A percentile compares a stretch with the other conserved stretches of the same genome.
These are phyloP conservation scores for Albophoma yamanashiensis DNA, from an alignment of 2,329 filamentous ascomycete species.

Conservation along the genomic window DNA sequence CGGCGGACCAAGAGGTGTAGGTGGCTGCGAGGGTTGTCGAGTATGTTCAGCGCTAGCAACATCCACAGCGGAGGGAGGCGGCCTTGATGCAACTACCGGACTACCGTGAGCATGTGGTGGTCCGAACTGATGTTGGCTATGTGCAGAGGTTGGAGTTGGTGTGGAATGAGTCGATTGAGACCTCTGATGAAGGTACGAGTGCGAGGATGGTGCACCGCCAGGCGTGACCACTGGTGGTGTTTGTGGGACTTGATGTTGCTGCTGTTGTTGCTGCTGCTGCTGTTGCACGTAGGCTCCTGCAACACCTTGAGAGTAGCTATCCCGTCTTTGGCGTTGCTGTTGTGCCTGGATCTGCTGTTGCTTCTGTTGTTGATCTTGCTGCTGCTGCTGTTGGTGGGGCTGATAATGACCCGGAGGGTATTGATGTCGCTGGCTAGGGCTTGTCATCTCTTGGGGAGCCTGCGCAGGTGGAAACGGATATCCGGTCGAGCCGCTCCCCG, in stretches of 20 bases:
- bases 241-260: slow-evolving; percentile 27
- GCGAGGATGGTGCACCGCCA: slow-evolving; percentile 17
- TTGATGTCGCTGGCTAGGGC: slow-evolving; percentile 41
- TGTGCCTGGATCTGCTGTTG: slow-evolving; percentile 23
- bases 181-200: slow-evolving; percentile 32
- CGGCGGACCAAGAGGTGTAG: slow-evolving; percentile 42
- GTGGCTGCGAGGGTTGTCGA: slow-evolving; percentile 42
- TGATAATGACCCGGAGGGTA: slow-evolving; percentile 33
- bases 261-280: slow-evolving; percentile 16
- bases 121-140: slow-evolving; percentile 45
- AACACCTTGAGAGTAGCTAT: slow-evolving; percentile 33
- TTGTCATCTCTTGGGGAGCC: slow-evolving; percentile 27
- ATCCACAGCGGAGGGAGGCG: slow-evolving; percentile 30
- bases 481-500: slow-evolving; percentile 28
- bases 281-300: slow-evolving; percentile 31
- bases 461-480: slow-evolving; percentile 41
- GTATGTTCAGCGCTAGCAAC: slow-evolving; percentile 24
- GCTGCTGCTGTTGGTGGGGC: slow-evolving; percentile 22
- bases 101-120: slow-evolving; percentile 41
- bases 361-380: slow-evolving; percentile 28
- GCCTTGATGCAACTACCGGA: slow-evolving; percentile 35
- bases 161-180: slow-evolving; percentile 50
- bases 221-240: slow-evolving; percentile 38
- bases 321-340: slow-evolving; percentile 24
- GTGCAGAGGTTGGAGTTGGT: slow-evolving; percentile 51